These are phyloP conservation scores for Rhizoclosmatium sp. DNA, from an alignment of 192 early-diverging fungal genomes.

Conservation along the genomic window DNA sequence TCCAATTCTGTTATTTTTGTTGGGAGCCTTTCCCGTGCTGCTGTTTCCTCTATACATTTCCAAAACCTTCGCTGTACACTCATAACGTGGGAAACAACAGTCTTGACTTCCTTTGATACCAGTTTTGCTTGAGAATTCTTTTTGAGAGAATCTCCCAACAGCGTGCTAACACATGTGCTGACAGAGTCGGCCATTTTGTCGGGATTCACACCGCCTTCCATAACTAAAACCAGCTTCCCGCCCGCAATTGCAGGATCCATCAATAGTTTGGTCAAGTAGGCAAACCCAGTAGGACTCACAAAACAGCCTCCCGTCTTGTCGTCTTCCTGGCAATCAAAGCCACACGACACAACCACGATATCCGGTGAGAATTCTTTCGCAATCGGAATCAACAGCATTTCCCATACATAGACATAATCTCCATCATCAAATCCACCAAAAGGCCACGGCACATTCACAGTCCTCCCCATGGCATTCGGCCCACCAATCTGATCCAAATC, in stretches of 20 bases:
- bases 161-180: slow-evolving; percentile 74
- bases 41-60: slow-evolving; percentile 1
- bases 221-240: slow-evolving; percentile 75
- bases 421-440: slow-evolving; percentile 76
- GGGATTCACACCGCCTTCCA: slow-evolving; percentile 84
- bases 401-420: slow-evolving; percentile 89
- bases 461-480: slow-evolving; percentile 50
- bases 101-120: not conserved
- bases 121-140: not conserved
- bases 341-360: slow-evolving; percentile 81
- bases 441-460: slow-evolving; percentile 91
- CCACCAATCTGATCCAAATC: slow-evolving; percentile 65
- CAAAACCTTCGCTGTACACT: slow-evolving; percentile 3
- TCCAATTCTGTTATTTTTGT: too few species aligned
- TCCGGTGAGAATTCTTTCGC: slow-evolving; percentile 84
- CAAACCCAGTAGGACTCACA: slow-evolving; percentile 83
- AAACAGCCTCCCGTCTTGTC: slow-evolving; percentile 83
- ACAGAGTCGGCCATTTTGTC: slow-evolving; percentile 78
- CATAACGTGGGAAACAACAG: not conserved
- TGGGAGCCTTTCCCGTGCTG: not conserved
- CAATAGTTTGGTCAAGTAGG: slow-evolving; percentile 87
- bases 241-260: slow-evolving; percentile 60
- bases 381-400: slow-evolving; percentile 81
- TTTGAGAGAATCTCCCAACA: slow-evolving; percentile 67
- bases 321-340: slow-evolving; percentile 88